phyloP scores from a whole-genome alignment of 331 rosid genomes.

The Stylosanthes scabra region DNA sequence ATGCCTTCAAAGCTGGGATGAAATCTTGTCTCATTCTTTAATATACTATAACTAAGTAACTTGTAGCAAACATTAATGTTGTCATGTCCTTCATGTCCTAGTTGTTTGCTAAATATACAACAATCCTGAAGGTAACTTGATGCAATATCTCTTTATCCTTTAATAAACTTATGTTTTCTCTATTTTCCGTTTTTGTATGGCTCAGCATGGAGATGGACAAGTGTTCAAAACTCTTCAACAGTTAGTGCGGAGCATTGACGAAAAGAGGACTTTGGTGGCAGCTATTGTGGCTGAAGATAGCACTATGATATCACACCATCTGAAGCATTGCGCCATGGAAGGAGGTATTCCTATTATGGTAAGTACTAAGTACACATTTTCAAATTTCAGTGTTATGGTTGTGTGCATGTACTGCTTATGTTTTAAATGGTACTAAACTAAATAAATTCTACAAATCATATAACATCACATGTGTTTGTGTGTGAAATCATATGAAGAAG shows the following conservation, averaged over 20 bases:
- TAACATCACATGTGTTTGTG: background rate
- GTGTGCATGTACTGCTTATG: too few species aligned
- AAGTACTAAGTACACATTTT: conserved; percentile 20
- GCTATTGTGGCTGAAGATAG: conserved; percentile 66
- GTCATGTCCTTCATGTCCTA: conserved; percentile 21
- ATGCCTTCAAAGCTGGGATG: conserved; percentile 8
- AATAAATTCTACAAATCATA: too few species aligned
- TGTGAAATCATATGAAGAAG: background rate
- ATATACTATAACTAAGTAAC: background rate
- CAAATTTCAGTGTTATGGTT: background rate
- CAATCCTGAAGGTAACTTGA: conserved; percentile 4
- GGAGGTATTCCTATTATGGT: conserved; percentile 66
- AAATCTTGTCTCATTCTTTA: background rate
- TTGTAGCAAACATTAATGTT: background rate
- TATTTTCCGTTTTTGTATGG: conserved; percentile 26
- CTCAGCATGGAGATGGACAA: conserved; percentile 82
- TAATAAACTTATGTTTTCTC: conserved; percentile 16
- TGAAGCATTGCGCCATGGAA: conserved; percentile 77
- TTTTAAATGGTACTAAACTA: too few species aligned
- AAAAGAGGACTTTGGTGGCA: conserved; percentile 53
- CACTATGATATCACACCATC: conserved; percentile 68
- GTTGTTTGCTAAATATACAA: conserved; percentile 14
- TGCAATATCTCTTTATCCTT: conserved; percentile 7
- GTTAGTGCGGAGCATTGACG: conserved; percentile 56
- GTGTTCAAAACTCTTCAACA: conserved; percentile 76